Evolutionary conservation across 768 basidiomycete species (phyloP), one percentile per base, ranked within the genome.

Genomic region (Sarcodon sp.): DNA sequence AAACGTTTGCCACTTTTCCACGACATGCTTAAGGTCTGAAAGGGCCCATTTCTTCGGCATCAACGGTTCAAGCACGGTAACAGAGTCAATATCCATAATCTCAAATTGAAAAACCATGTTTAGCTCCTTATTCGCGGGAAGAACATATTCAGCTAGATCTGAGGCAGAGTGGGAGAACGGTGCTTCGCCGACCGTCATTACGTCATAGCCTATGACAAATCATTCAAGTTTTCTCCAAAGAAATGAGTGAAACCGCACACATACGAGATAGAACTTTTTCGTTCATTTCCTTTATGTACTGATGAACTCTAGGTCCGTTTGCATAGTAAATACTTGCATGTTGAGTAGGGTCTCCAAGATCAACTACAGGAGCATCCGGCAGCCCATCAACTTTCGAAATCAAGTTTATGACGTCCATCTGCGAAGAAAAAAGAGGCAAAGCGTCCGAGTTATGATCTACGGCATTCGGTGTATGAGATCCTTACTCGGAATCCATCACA

Each of bases 351-450:
- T 75, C 66, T 3, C 60, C 67, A 1, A 70, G 71, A 44, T 75
- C 67, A 3, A 66, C 67, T 44, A 86, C 68, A 0, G 75, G 73
- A 1, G 81, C 84, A 51, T 87, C 81, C 0, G 83, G 81, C 2
- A 83, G 68, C 0, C 77, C 79, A 2, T 70, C 64, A 1, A 67
- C 69, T 54, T 87, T 84, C 13, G 78, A 80, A 27, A 82, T 75
- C 45, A 77, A 58, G 59, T 84, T 81, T 61, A 84, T 84, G 44
- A 79, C 76, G 47, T 83, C 80, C 78, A 80, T 79, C 79, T 79
- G 52, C 31, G 48, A 16, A 16, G 31, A 35, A 36, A 46, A 47
- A 50, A 3, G 32, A 38, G n/a, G n/a, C n/a, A n/a, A n/a, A n/a
- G n/a, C n/a, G n/a, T 16, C 8, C 7, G 9, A 11, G 39, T 6